phyloP scores from a whole-genome alignment of 495 filamentous ascomycete genomes.

The Evernia prunastri region DNA sequence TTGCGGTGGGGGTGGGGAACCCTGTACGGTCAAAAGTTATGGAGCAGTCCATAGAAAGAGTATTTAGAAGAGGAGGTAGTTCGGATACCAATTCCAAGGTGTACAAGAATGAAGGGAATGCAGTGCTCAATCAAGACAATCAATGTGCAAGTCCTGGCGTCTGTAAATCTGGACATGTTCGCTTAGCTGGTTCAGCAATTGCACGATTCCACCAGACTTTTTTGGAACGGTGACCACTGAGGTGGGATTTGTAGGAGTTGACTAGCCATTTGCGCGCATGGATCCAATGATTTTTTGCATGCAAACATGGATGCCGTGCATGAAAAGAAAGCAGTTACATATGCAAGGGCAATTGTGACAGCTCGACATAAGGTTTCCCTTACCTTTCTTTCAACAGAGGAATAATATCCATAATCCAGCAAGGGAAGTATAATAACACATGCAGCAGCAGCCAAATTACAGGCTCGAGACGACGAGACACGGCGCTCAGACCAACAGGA shows the following conservation, averaged over 20 bases:
- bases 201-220: too few species aligned
- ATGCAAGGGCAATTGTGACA: conserved; percentile 1
- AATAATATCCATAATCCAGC: too few species aligned
- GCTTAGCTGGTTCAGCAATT: too few species aligned
- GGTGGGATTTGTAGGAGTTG: not conserved
- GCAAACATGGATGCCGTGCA: not conserved
- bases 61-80: not conserved
- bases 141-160: not conserved
- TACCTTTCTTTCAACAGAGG: not conserved
- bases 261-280: conserved; percentile 1
- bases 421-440: not conserved
- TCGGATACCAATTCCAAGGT: not conserved
- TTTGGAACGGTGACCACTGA: too few species aligned
- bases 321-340: not conserved
- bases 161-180: too few species aligned
- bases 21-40: not conserved
- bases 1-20: not conserved
- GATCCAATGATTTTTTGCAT: not conserved
- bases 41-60: not conserved
- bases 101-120: not conserved
- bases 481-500: not conserved
- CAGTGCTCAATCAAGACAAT: not conserved
- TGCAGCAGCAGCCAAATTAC: conserved; percentile 1
- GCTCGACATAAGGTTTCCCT: not conserved
- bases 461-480: not conserved